Evolutionary conservation across 1,284 basidiomycete genomes (phyloP).

Genomic region (Inonotus obliquus): DNA sequence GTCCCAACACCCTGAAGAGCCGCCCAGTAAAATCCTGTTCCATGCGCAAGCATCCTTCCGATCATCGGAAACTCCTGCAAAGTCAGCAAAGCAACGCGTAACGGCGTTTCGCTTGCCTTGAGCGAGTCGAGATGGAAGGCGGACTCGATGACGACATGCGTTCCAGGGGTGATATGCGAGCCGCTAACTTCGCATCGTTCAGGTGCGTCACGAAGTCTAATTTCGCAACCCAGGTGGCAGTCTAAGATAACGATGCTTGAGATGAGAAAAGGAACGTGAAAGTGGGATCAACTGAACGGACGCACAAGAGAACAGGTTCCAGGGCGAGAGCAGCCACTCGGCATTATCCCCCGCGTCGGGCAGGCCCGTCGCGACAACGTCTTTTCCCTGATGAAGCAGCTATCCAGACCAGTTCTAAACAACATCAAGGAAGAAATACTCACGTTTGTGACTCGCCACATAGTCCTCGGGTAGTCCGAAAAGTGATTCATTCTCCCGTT

Average conservation of each 20-base stretch:
- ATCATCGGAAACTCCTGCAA: slow-evolving; percentile 20
- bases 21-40: slow-evolving; percentile 23
- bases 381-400: slow-evolving; percentile 17
- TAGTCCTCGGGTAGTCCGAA: slow-evolving; percentile 23
- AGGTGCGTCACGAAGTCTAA: slow-evolving; percentile 18
- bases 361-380: slow-evolving; percentile 25
- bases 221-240: slow-evolving; percentile 22
- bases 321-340: slow-evolving; percentile 22
- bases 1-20: slow-evolving; percentile 18
- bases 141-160: slow-evolving; percentile 21
- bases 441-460: slow-evolving; percentile 29
- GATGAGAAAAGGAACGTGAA: background rate
- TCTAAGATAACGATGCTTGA: background rate
- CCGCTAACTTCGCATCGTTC: slow-evolving; percentile 18
- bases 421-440: slow-evolving; percentile 1
- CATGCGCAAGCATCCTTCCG: slow-evolving; percentile 21
- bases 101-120: slow-evolving; percentile 4
- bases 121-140: slow-evolving; percentile 11
- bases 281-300: background rate
- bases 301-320: slow-evolving; percentile 25
- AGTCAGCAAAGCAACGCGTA: background rate
- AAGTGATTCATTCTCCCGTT: slow-evolving; percentile 24
- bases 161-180: slow-evolving; percentile 22
- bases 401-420: background rate
- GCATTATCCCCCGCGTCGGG: slow-evolving; percentile 25